Base-by-base conservation (phyloP, 345 rosid genomes). In the Eucalyptus curtisii region DNA sequence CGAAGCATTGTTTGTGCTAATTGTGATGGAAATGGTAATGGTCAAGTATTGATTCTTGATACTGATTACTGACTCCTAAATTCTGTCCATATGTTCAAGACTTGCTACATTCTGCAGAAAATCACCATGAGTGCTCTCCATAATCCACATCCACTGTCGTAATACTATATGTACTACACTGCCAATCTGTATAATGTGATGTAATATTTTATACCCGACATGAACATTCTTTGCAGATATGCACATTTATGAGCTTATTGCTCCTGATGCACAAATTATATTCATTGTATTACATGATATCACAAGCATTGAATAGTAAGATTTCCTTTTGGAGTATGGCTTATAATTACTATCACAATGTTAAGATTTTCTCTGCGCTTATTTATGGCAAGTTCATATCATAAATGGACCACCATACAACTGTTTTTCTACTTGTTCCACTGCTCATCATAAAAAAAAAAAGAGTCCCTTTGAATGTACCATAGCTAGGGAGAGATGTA, bases 21-120 rank as follows among this genome's bases (percentile, higher is more conserved):
- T 19, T 97, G 98, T 92, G 97, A 96, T 25, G 97, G 97, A 45
- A 93, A 94, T 52, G 98, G 98, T 95, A 92, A 91, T 79, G 68
- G 48, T 31, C 19, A 33, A 55, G 68, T 86, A 30, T 68, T 27
- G 31, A 53, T 11, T 88, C 45, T 84, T 22, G 40, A 37, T 14
- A 53, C 86, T 47, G 33, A 19, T 50, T 53, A 17, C 47, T 24
- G 48, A 19, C 27, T 64, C 15, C 81, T 87, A 45, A 44, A 61
- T 87, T 87, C 40, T 50, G 71, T 47, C 19, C 14, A 61, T 10
- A 20, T 40, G 84, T 87, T 33, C 33, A 45, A 55, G 88, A 57
- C 61, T 27, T 17, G 44, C 49, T 40, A 47, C 81, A 31, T 53
- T 53, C 45, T 37, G 40, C 87, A 20, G 33, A 31, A 49, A 86